These are phyloP conservation scores for Scenedesmus sp. DNA, from an alignment of 163 green algal genomes.

Conservation along the genomic window DNA sequence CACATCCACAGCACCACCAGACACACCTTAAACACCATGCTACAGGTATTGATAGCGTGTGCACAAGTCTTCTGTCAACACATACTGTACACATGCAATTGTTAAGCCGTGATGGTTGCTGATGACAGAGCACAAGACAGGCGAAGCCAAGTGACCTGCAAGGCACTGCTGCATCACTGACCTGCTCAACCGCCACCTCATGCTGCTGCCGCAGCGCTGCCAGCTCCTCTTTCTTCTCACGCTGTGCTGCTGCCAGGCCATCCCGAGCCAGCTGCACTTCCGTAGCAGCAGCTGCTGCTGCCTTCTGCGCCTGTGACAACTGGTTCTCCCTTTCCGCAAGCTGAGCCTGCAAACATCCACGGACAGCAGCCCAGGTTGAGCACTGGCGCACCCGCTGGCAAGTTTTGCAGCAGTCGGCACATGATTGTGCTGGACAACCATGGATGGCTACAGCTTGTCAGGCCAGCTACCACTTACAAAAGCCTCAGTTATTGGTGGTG, in stretches of 20 bases:
- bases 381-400: no score
- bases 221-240: conserved; percentile 37
- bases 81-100: no score
- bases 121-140: no score
- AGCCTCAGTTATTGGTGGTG: not conserved
- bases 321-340: conserved; percentile 54
- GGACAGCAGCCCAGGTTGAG: not conserved
- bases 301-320: conserved; percentile 51
- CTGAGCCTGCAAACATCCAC: conserved; percentile 48
- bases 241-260: conserved; percentile 34
- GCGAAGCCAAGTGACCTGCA: not conserved
- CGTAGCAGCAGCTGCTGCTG: conserved; percentile 49
- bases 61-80: no score
- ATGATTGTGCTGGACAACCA: no score
- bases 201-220: conserved; percentile 35
- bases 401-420: not conserved
- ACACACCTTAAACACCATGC: not conserved
- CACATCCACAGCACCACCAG: not conserved
- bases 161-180: not conserved
- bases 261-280: conserved; percentile 40
- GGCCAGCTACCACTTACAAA: not conserved
- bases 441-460: not conserved
- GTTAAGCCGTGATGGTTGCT: no score
- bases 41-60: not conserved
- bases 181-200: conserved; percentile 23